Conservation (phyloP, 805 yeast genomes). For the Diddensiella santjacobensis region DNA sequence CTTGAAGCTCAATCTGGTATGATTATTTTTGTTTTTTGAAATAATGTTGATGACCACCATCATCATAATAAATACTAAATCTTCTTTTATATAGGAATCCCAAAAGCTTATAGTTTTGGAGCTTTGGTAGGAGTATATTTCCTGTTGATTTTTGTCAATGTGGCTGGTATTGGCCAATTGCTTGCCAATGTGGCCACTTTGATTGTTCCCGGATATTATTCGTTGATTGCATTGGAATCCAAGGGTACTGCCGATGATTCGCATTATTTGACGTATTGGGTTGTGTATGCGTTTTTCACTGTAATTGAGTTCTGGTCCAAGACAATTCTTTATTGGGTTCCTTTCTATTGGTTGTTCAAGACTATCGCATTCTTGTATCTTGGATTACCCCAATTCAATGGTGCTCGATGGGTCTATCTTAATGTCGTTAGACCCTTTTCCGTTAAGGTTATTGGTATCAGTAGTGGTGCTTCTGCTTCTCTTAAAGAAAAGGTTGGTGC, state of each 20-base stretch:
- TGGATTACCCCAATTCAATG: conserved; percentile 83
- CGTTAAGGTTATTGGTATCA: conserved; percentile 31
- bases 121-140: conserved; percentile 65
- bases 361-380: conserved; percentile 82
- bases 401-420: conserved; percentile 71
- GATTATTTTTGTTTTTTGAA: neutral
- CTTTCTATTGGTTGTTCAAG: conserved; percentile 94
- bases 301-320: conserved; percentile 95
- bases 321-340: conserved; percentile 90
- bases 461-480: conserved; percentile 24
- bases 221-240: conserved; percentile 80
- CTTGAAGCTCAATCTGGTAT: conserved; percentile 33
- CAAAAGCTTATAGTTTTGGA: conserved; percentile 81
- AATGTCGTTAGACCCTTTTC: conserved; percentile 63
- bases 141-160: conserved; percentile 75
- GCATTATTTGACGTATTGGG: conserved; percentile 92
- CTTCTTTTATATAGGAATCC: conserved; percentile 41
- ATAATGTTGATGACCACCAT: neutral
- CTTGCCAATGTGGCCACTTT: conserved; percentile 91
- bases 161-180: conserved; percentile 94
- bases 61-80: neutral
- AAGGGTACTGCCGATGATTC: conserved; percentile 70
- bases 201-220: conserved; percentile 83
- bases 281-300: conserved; percentile 88
- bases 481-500: conserved; percentile 33